Percentiles rank a stretch among this genome's conserved stretches.
These are phyloP conservation scores for Hydnum rufescens DNA, from an alignment of 768 basidiomycete species.

Conservation along the genomic window DNA sequence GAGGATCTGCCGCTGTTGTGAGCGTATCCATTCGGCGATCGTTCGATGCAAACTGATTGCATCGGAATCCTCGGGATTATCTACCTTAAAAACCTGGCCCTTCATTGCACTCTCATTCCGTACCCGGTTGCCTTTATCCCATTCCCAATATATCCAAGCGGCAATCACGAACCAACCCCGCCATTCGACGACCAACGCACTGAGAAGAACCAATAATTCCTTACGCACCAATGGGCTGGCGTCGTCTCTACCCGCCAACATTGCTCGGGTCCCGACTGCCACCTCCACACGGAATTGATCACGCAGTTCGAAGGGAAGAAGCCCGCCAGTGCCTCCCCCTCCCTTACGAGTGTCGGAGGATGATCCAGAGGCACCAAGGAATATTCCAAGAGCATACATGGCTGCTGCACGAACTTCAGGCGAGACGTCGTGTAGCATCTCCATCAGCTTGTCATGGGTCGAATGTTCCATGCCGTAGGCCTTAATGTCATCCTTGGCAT, in stretches of 20 bases:
- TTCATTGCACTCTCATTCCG: not conserved
- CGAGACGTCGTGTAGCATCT: conserved; percentile 57
- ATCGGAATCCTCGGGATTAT: conserved; percentile 6
- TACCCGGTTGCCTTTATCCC: conserved; percentile 26
- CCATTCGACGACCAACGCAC: conserved; percentile 91
- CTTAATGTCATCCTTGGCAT: conserved; percentile 76
- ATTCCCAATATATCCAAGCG: conserved; percentile 93
- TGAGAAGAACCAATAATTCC: conserved; percentile 78
- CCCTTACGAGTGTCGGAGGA: conserved; percentile 44
- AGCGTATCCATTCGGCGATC: conserved; percentile 48
- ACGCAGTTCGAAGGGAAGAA: conserved; percentile 52
- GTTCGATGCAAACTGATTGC: conserved; percentile 32
- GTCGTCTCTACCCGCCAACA: conserved; percentile 78
- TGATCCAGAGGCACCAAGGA: conserved; percentile 77
- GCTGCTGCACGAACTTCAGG: conserved; percentile 87
- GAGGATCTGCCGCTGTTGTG: conserved; percentile 30
- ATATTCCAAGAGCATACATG: conserved; percentile 78
- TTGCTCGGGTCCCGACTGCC: conserved; percentile 73
- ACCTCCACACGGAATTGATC: conserved; percentile 58
- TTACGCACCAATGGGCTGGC: conserved; percentile 94
- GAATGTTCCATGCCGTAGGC: conserved; percentile 58
- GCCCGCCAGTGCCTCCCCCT: conserved; percentile 73
- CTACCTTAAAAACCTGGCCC: conserved; percentile 6
- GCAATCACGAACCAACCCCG: conserved; percentile 89
- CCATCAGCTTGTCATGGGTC: conserved; percentile 66